These are phyloP conservation scores for Phaeodactylum tricornutum DNA, from an alignment of 108 stramenopile genomes.

Conservation along the genomic window DNA sequence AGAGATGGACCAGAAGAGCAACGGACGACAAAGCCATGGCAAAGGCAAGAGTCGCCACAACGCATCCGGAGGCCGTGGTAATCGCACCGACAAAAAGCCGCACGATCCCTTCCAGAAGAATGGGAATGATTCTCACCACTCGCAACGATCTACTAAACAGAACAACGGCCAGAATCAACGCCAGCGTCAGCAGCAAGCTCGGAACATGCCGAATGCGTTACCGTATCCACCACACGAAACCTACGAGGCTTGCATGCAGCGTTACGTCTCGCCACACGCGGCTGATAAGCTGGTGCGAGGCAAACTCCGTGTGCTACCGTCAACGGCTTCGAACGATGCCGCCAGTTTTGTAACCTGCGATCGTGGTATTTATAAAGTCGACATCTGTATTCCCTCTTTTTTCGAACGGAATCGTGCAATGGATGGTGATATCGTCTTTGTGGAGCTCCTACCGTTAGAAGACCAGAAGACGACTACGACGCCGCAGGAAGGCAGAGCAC, in stretches of 20 bases:
- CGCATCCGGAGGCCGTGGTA: neutral
- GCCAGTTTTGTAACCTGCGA: constrained; percentile 72
- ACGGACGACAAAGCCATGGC: neutral
- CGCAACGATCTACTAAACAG: neutral
- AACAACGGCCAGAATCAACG: constrained; percentile 8
- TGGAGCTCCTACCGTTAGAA: constrained; percentile 34
- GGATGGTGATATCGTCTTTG: constrained; percentile 82
- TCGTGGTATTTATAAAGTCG: constrained; percentile 47
- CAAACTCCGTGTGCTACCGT: constrained; percentile 45
- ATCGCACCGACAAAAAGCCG: neutral
- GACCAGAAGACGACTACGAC: constrained; percentile 4
- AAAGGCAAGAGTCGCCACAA: no score
- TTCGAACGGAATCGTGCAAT: constrained; percentile 69
- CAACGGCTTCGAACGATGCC: constrained; percentile 15
- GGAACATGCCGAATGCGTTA: neutral
- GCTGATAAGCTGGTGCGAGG: constrained; percentile 42
- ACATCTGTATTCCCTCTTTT: constrained; percentile 53
- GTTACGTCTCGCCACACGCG: constrained; percentile 40
- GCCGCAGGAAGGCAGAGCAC: constrained; percentile 9
- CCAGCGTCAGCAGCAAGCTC: constrained; percentile 11
- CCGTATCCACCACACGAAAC: constrained; percentile 30
- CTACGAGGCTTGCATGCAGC: constrained; percentile 27
- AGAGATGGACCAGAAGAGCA: neutral
- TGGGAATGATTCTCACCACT: neutral
- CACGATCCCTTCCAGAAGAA: neutral